phyloP scores from a whole-genome alignment of 305 asterid genomes.

The Solanum hybrid region DNA sequence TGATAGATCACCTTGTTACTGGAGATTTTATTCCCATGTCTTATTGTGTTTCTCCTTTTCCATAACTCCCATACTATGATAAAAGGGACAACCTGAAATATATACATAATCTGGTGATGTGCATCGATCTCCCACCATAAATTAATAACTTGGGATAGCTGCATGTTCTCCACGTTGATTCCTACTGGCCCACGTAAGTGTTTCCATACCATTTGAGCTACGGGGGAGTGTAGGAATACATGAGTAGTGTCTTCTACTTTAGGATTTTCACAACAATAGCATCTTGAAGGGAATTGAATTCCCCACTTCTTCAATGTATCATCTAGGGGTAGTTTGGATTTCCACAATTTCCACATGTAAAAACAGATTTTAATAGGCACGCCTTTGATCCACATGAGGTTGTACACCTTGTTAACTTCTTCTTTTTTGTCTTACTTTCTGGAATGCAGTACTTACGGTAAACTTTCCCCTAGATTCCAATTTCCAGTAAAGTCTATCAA shows the following conservation, averaged over 20 bases:
- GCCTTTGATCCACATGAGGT: background rate
- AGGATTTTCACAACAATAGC: background rate
- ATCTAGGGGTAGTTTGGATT: background rate
- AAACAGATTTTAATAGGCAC: background rate
- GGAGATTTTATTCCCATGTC: background rate
- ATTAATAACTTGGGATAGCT: background rate
- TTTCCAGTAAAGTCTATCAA: background rate
- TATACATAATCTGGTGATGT: background rate
- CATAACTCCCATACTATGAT: background rate
- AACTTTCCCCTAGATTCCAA: background rate
- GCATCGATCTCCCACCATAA: background rate
- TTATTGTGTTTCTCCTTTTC: background rate
- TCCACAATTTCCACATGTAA: background rate
- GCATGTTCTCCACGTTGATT: background rate
- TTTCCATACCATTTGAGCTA: background rate
- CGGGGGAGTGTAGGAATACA: background rate
- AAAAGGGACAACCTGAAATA: background rate
- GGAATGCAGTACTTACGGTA: background rate
- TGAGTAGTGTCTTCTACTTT: background rate
- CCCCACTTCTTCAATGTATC: background rate
- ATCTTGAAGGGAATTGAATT: background rate
- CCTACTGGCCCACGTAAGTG: background rate
- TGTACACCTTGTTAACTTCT: background rate
- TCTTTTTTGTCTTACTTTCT: background rate
- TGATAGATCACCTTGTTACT: background rate